Conservation (phyloP, 176 grass and related monocot genomes). For the Elaeis guineensis region DNA sequence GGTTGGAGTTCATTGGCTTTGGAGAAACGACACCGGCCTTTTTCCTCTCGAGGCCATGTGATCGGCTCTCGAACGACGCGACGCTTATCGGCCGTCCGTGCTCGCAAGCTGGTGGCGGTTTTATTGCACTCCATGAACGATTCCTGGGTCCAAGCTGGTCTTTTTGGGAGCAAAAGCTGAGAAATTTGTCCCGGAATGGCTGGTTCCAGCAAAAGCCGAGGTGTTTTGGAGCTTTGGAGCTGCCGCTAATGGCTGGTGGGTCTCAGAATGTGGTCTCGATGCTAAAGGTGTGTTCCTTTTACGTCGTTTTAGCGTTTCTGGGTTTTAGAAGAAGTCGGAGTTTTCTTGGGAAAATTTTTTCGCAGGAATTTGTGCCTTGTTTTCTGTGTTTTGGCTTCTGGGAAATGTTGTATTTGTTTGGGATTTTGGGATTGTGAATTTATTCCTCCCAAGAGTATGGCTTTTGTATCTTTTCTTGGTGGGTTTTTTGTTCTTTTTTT, state of each 20-base stretch:
- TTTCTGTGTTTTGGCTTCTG: neutral
- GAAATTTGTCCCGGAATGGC: neutral
- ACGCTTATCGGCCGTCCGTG: no score
- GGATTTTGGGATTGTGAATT: neutral
- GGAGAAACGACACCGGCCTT: no score
- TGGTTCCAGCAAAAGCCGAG: neutral
- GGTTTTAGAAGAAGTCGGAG: neutral
- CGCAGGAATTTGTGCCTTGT: neutral
- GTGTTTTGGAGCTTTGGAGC: neutral
- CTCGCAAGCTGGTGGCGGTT: no score
- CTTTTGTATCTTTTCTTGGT: neutral
- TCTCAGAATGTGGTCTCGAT: neutral
- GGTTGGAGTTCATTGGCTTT: no score
- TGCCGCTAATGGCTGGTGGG: neutral
- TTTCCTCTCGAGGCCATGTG: no score
- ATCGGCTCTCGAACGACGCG: no score
- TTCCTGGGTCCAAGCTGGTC: neutral
- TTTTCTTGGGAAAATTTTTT: no score
- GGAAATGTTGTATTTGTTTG: constrained; percentile 2
- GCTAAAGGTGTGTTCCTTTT: constrained; percentile 2
- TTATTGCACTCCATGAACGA: no score
- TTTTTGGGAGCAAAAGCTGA: constrained; percentile 6
- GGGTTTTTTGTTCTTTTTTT: neutral
- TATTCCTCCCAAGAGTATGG: neutral
- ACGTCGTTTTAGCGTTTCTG: neutral